These are phyloP conservation scores for Huntiella moniliformis DNA, from an alignment of 2,329 filamentous ascomycete genomes.

Conservation along the genomic window DNA sequence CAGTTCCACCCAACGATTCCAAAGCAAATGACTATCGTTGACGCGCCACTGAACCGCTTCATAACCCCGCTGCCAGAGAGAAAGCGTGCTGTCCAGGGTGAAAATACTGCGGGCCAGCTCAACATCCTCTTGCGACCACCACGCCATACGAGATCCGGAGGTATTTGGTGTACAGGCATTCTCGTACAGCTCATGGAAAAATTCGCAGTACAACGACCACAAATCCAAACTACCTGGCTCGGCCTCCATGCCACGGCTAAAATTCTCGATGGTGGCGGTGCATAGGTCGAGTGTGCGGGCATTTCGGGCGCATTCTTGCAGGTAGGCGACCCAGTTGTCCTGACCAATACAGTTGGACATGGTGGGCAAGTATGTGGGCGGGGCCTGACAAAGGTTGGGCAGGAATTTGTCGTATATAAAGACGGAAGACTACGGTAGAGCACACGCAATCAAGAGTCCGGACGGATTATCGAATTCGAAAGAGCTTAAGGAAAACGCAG, in stretches of 20 bases:
- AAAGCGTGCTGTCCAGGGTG: slow-evolving; percentile 44
- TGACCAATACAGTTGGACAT: slow-evolving; percentile 42
- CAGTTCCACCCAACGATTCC: slow-evolving; percentile 60
- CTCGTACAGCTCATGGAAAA: slow-evolving; percentile 51
- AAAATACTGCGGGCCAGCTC: slow-evolving; percentile 53
- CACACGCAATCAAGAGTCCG: neutral
- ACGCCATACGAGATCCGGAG: slow-evolving; percentile 5
- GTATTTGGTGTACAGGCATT: slow-evolving; percentile 7
- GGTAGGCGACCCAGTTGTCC: slow-evolving; percentile 57
- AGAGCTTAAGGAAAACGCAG: too few relatives aligned
- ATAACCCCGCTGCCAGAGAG: slow-evolving; percentile 54
- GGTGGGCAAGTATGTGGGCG: neutral
- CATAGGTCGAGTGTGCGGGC: slow-evolving; percentile 46
- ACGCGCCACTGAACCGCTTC: slow-evolving; percentile 55
- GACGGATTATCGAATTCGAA: too few relatives aligned
- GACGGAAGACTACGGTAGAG: neutral
- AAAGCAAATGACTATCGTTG: slow-evolving; percentile 58
- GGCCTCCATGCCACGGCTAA: slow-evolving; percentile 47
- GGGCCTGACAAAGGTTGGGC: neutral
- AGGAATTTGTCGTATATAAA: neutral
- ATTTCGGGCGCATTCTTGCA: slow-evolving; percentile 49
- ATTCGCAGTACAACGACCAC: slow-evolving; percentile 64
- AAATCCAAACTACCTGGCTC: slow-evolving; percentile 56
- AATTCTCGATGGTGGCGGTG: slow-evolving; percentile 52
- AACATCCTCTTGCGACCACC: slow-evolving; percentile 48